Evolutionary conservation across 768 basidiomycete species (phyloP).

Genomic region (Cystofilobasidium ferigula): DNA sequence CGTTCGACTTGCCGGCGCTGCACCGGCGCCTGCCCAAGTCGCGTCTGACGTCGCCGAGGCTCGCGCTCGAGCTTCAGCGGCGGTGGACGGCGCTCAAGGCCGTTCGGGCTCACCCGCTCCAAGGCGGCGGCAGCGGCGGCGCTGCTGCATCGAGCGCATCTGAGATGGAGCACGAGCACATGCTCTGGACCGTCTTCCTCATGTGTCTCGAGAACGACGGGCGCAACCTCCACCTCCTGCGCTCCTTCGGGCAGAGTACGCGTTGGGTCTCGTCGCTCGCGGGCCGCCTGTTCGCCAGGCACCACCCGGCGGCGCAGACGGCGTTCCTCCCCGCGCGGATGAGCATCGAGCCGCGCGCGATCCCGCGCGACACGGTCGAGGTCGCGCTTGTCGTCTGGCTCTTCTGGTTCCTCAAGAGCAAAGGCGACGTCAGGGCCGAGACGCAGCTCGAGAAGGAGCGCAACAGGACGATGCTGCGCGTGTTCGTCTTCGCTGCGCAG

Average conservation of each 20-base stretch:
- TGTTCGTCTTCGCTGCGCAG: constrained; percentile 41
- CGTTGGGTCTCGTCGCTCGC: not conserved
- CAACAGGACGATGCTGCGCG: constrained; percentile 40
- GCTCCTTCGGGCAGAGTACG: constrained; percentile 30
- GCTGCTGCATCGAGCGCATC: no score
- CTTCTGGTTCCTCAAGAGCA: constrained; percentile 10
- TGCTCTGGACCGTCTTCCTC: constrained; percentile 35
- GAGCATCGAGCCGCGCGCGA: not conserved
- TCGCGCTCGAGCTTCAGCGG: constrained; percentile 31
- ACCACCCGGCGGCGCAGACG: constrained; percentile 31
- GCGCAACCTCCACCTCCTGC: constrained; percentile 33
- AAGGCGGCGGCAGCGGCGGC: not conserved
- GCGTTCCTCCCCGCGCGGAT: not conserved
- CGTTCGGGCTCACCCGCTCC: constrained; percentile 15
- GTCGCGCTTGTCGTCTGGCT: constrained; percentile 16
- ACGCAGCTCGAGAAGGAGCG: constrained; percentile 36
- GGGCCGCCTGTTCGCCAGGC: constrained; percentile 11
- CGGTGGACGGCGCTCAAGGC: constrained; percentile 29
- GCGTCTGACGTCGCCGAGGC: constrained; percentile 10
- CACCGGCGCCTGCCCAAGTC: constrained; percentile 43
- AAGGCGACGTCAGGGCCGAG: constrained; percentile 26
- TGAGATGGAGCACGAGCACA: constrained; percentile 27
- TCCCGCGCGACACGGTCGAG: constrained; percentile 4
- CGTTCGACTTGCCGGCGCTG: constrained; percentile 54
- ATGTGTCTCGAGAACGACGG: constrained; percentile 39